A percentile compares a stretch with the other conserved stretches of the same genome.
phyloP scores from a whole-genome alignment of 768 basidiomycete species.

The Sarcomyxa edulis region DNA sequence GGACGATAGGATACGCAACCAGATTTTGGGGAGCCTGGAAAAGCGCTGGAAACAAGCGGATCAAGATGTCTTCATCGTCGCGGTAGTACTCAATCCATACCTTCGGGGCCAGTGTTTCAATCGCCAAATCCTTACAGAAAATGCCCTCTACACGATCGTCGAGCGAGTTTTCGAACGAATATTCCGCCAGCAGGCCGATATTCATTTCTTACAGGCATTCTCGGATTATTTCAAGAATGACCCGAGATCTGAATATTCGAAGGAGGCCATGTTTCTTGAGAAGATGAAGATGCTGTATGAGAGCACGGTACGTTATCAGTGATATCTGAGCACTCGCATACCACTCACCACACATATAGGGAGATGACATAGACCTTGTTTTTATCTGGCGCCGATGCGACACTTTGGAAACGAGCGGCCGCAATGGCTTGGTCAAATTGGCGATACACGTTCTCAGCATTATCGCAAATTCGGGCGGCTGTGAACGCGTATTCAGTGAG shows the following conservation, averaged over 20 bases:
- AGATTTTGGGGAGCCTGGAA: conserved; percentile 24
- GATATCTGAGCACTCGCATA: not conserved
- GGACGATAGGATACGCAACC: conserved; percentile 6
- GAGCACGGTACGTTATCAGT: conserved; percentile 6
- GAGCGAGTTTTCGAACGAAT: conserved; percentile 9
- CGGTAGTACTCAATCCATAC: conserved; percentile 29
- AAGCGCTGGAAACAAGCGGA: conserved; percentile 25
- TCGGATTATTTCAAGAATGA: conserved; percentile 5
- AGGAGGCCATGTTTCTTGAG: conserved; percentile 7
- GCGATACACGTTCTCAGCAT: conserved; percentile 20
- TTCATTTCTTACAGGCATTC: conserved; percentile 9
- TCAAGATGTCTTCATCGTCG: conserved; percentile 28
- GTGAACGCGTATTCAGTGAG: conserved; percentile 21
- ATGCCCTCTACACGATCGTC: conserved; percentile 7
- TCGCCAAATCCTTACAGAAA: not conserved
- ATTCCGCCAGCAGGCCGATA: conserved; percentile 4
- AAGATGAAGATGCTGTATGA: conserved; percentile 3
- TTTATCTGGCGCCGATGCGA: conserved; percentile 2
- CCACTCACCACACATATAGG: too few relatives aligned
- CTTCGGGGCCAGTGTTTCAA: conserved; percentile 10
- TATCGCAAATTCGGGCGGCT: conserved; percentile 21
- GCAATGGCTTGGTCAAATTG: conserved; percentile 13
- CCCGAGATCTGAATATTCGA: conserved; percentile 4
- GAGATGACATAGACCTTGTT: conserved; percentile 5
- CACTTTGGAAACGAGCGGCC: conserved; percentile 4